Evolutionary conservation across 2,329 filamentous ascomycete genomes (phyloP), one percentile per base, ranked within the genome.

Genomic region (Verticillium albo-atrum): DNA sequence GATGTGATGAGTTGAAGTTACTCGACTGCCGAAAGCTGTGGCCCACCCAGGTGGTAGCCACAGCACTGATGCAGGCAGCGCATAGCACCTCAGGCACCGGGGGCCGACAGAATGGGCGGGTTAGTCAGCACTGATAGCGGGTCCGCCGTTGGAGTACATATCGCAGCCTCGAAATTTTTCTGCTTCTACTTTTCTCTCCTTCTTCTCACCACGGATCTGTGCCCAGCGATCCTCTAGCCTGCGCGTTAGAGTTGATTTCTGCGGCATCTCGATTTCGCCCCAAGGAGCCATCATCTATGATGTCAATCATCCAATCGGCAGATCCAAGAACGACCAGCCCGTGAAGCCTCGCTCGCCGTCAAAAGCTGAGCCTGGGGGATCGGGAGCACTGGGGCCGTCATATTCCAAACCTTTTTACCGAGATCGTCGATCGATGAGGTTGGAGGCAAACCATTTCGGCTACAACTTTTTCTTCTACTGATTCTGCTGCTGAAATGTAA

Each of bases 281-380:
- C 75, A 91, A 88, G 90, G 90, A 92, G 88, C 87, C 89, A 91
- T 87, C 84, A 77, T 70, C 77, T 67, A 87, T 92, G 90, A 86
- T 92, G 89, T 90, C 83, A 87, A 89, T 91, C 77, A 81, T 93
- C 90, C 89, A 87, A 91, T 92, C 90, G 91, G 96, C 92, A 95
- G 90, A 88, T 95, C 89, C 91, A 75, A 96, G 89, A 97, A 75
- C 71, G 84, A 95, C 79, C 76, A 77, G 80, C 75, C 79, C 75
- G 76, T 76, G 79, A 78, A 81, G 82, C 85, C 84, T 82, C 84
- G 85, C 81, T 90, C 87, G 87, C 83, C 77, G 74, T 78, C 68
- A 78, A 76, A 81, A 82, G 81, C 79, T 88, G 88, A 91, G 84
- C 84, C 85, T 83, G 82, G 83, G 79, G 78, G 78, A 79, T 77